Percentiles rank a stretch among this genome's conserved stretches.
phyloP scores from a whole-genome alignment of 2,329 filamentous ascomycete species.

The Colletotrichum zoysiae region DNA sequence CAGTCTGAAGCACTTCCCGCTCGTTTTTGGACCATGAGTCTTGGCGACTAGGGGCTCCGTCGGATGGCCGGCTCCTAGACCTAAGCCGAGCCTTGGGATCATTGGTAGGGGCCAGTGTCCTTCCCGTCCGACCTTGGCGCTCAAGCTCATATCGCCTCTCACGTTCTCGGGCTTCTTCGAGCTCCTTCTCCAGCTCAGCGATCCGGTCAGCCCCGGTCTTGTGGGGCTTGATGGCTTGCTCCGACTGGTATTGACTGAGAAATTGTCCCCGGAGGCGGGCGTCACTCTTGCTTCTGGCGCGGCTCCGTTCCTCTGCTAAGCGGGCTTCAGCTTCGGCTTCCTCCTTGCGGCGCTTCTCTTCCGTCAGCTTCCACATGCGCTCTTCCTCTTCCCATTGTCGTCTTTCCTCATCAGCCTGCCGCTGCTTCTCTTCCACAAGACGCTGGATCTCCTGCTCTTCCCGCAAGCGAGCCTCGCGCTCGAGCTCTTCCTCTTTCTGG shows the following conservation, averaged over 20 bases:
- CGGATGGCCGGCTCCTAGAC: slow-evolving; percentile 48
- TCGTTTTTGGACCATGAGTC: slow-evolving; percentile 76
- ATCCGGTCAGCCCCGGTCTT: slow-evolving; percentile 47
- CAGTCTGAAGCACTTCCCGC: slow-evolving; percentile 71
- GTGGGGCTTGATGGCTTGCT: slow-evolving; percentile 61
- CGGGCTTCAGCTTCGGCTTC: slow-evolving; percentile 79
- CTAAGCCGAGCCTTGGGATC: slow-evolving; percentile 49
- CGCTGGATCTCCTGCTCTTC: slow-evolving; percentile 76
- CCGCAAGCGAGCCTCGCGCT: slow-evolving; percentile 70
- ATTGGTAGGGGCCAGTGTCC: slow-evolving; percentile 35
- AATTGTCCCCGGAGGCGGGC: slow-evolving; percentile 83
- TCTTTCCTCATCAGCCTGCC: slow-evolving; percentile 75
- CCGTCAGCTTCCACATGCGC: slow-evolving; percentile 80
- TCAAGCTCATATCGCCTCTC: slow-evolving; percentile 73
- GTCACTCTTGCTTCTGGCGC: slow-evolving; percentile 71
- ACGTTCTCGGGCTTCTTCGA: slow-evolving; percentile 72
- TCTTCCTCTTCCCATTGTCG: slow-evolving; percentile 84
- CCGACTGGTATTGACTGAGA: slow-evolving; percentile 86
- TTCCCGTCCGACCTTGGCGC: slow-evolving; percentile 62
- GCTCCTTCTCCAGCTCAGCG: slow-evolving; percentile 78
- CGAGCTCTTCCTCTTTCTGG: slow-evolving; percentile 61
- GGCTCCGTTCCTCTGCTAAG: slow-evolving; percentile 74
- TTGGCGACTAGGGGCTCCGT: slow-evolving; percentile 62
- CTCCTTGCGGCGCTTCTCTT: slow-evolving; percentile 77
- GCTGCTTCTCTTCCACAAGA: slow-evolving; percentile 70